Base-by-base conservation (phyloP, 164 flowering plant genomes). In the Chimonanthus salicifolius region DNA sequence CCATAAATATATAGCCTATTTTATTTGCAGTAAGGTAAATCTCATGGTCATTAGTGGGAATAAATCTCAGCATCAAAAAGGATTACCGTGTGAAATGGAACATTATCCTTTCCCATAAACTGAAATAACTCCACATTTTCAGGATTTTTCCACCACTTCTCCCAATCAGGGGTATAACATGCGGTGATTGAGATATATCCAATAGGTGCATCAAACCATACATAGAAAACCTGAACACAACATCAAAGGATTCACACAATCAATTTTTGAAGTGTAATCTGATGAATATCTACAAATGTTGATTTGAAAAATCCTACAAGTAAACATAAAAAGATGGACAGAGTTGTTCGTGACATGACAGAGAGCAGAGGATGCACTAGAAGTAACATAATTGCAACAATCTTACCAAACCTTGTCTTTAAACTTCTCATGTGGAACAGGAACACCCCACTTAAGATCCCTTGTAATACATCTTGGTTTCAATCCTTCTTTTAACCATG, bases 101-200 rank as follows among this genome's bases (percentile, higher is more conserved):
- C 97, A 86, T 95, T 93, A 78, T 95, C 99, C 81, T 95, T 95
- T 72, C 99, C 99, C 99, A 95, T 93, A 78, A 95, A 95, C 79
- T 95, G 99, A 85, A 80, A 95, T 7, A 95, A 83, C 83, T 93
- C 98, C 75, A 93, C 97, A 74, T 95, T 84, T 46, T 91, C 90
- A 64, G 99, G 98, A 79, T 92, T 85, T 81, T 92, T 95, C 99
- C 99, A 95, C 99, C 99, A 95, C 77, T 92, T 87, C 83, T 93
- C 97, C 98, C 99, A 95, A 11, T 93, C 96, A 70, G 87, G 47
- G 15, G 97, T 91, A 77, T 91, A 89, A 82, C 97, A 87, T 44
- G 90, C 58, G 58, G 99, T 92, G 69, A 95, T 95, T 47, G 99
- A 92, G 63, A 95, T 82, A 72, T 95, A 95, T 54, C 99, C 99